A percentile compares a stretch with the other conserved stretches of the same genome.
These are phyloP conservation scores for Termitomyces sp. DNA, from an alignment of 768 basidiomycete genomes.

Conservation along the genomic window DNA sequence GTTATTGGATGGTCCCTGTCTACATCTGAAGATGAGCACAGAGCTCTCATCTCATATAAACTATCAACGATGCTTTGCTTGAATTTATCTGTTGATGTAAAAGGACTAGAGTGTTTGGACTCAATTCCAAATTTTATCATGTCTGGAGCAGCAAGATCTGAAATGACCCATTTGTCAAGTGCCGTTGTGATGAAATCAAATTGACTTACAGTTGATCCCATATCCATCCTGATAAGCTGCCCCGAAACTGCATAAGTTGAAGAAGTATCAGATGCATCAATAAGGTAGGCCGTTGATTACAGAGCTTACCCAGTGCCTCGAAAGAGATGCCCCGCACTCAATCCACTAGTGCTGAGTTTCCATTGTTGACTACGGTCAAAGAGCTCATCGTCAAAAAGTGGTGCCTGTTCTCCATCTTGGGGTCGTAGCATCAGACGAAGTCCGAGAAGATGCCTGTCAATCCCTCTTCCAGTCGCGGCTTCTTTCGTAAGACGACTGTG, in stretches of 20 bases:
- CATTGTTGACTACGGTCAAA: constrained; percentile 75
- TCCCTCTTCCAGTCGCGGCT: constrained; percentile 76
- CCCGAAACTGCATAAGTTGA: constrained; percentile 58
- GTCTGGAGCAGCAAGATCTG: constrained; percentile 77
- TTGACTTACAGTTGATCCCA: constrained; percentile 82
- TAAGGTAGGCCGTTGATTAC: not conserved
- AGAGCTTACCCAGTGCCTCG: constrained; percentile 72
- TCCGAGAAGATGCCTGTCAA: constrained; percentile 90
- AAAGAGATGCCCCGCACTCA: constrained; percentile 84
- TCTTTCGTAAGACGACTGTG: constrained; percentile 72
- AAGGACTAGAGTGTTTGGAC: constrained; percentile 66
- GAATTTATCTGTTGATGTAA: constrained; percentile 69
- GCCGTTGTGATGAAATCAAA: not conserved
- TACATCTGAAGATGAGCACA: constrained; percentile 35
- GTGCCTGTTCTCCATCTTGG: constrained; percentile 47
- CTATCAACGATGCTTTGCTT: constrained; percentile 57
- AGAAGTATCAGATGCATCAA: not conserved
- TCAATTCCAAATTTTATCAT: constrained; percentile 92
- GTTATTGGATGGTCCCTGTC: constrained; percentile 14
- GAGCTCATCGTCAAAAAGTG: constrained; percentile 73
- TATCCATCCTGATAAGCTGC: constrained; percentile 80
- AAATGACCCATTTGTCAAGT: not conserved
- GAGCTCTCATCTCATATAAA: constrained; percentile 61
- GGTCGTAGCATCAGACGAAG: constrained; percentile 60
- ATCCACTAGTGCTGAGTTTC: constrained; percentile 86